phyloP scores from a whole-genome alignment of 2,329 filamentous ascomycete species.

The Sporothrix pallida region DNA sequence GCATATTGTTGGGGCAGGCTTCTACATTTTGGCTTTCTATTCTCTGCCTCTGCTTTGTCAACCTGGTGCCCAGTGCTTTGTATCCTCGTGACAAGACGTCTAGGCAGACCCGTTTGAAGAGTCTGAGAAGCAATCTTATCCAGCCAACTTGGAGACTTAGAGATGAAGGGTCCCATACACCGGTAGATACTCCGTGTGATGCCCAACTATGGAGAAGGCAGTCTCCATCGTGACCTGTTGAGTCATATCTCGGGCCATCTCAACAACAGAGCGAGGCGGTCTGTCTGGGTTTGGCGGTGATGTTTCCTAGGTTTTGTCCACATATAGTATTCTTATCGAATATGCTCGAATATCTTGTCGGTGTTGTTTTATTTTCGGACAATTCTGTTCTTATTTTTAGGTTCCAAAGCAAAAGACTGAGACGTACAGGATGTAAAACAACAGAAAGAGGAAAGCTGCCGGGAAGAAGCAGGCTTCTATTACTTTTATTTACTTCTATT shows the following conservation, averaged over 20 bases:
- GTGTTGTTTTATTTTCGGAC: background rate
- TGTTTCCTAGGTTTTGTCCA: background rate
- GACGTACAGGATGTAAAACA: background rate
- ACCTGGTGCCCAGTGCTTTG: background rate
- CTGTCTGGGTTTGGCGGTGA: background rate
- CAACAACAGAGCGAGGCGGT: background rate
- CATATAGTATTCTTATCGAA: background rate
- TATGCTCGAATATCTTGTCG: background rate
- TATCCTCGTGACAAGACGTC: background rate
- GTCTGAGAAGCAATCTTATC: too few relatives aligned
- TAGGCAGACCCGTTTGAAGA: conserved; percentile 8
- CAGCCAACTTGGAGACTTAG: too few relatives aligned
- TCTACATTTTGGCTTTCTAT: too few relatives aligned
- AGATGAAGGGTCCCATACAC: background rate
- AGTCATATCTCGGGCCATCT: background rate
- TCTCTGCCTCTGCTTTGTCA: too few relatives aligned
- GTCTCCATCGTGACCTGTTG: conserved; percentile 1
- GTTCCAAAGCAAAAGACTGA: background rate
- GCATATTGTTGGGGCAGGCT: background rate
- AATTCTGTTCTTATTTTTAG: background rate
- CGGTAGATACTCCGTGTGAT: background rate
- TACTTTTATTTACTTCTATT: background rate
- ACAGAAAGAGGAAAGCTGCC: background rate
- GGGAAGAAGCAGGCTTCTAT: background rate
- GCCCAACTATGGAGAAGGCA: conserved; percentile 21